Conservation (phyloP, 371 early-diverging fungal species). For the Apophysomyces trapeziformis region DNA sequence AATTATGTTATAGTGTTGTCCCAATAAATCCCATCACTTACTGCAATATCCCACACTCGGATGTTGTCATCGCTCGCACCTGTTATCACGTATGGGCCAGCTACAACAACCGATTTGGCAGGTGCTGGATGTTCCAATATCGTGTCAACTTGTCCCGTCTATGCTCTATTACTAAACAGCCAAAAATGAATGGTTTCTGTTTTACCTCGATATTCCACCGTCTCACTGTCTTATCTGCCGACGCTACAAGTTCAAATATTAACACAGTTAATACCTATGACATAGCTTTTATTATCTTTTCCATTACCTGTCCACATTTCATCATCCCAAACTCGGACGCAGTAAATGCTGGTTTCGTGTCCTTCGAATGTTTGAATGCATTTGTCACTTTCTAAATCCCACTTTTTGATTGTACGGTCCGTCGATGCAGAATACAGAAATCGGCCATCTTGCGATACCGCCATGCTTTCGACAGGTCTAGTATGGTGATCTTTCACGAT, state of each 20-base stretch:
- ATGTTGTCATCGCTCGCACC: conserved; percentile 84
- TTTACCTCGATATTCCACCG: conserved; percentile 54
- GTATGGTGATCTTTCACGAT: conserved; percentile 61
- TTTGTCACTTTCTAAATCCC: conserved; percentile 60
- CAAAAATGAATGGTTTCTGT: neutral
- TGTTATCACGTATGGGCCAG: conserved; percentile 71
- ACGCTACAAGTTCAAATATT: conserved; percentile 41
- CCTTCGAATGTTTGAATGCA: conserved; percentile 52
- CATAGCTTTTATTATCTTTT: neutral
- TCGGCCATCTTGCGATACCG: conserved; percentile 46
- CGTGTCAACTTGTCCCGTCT: conserved; percentile 68
- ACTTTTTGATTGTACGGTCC: conserved; percentile 70
- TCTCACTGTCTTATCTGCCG: conserved; percentile 80
- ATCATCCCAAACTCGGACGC: conserved; percentile 54
- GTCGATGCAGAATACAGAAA: conserved; percentile 70
- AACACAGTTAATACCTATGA: neutral
- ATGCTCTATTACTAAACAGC: conserved; percentile 7
- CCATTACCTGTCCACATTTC: conserved; percentile 67
- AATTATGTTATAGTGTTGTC: neutral
- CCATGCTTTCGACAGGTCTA: conserved; percentile 67
- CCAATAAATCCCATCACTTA: conserved; percentile 39
- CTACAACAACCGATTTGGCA: conserved; percentile 69
- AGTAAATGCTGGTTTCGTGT: conserved; percentile 79
- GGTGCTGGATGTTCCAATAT: conserved; percentile 80
- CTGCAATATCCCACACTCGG: conserved; percentile 81